Evolutionary conservation across 805 yeast genomes (phyloP).

Genomic region (Lachancea lanzarotensis): DNA sequence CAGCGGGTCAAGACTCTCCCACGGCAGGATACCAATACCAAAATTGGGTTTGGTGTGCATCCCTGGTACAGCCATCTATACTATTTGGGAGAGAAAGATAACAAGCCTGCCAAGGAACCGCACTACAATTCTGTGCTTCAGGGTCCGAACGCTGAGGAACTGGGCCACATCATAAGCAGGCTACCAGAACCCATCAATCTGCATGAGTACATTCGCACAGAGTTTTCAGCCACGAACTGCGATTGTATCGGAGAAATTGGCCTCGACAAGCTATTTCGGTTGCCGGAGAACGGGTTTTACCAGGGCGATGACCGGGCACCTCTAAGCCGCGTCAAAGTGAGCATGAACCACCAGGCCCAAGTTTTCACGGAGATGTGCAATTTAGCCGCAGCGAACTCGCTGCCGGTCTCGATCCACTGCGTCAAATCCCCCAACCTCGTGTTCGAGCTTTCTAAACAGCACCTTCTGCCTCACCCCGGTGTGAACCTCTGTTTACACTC

Average conservation of each 20-base stretch:
- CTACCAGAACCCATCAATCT: conserved; percentile 61
- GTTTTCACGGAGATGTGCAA: conserved; percentile 47
- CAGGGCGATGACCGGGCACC: conserved; percentile 12
- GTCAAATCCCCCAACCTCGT: conserved; percentile 71
- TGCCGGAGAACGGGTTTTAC: conserved; percentile 55
- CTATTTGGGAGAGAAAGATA: conserved; percentile 24
- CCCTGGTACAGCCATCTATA: conserved; percentile 86
- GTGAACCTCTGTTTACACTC: conserved; percentile 65
- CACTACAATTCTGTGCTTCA: conserved; percentile 56
- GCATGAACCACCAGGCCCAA: conserved; percentile 55
- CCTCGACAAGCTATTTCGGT: conserved; percentile 64
- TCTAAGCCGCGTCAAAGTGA: conserved; percentile 46
- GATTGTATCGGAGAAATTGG: conserved; percentile 85
- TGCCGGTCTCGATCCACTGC: conserved; percentile 73
- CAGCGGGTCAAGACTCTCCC: conserved; percentile 17
- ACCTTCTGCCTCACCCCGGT: conserved; percentile 20
- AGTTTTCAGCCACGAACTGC: conserved; percentile 13
- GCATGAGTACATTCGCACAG: conserved; percentile 25
- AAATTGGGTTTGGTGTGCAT: conserved; percentile 67
- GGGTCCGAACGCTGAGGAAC: conserved; percentile 26
- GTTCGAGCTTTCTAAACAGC: conserved; percentile 34
- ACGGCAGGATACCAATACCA: conserved; percentile 12
- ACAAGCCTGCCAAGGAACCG: conserved; percentile 28
- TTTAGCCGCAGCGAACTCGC: conserved; percentile 43
- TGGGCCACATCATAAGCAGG: conserved; percentile 34